These are phyloP conservation scores for Ceratocystis diversiconidia DNA, from an alignment of 2,329 filamentous ascomycete genomes.

Conservation along the genomic window DNA sequence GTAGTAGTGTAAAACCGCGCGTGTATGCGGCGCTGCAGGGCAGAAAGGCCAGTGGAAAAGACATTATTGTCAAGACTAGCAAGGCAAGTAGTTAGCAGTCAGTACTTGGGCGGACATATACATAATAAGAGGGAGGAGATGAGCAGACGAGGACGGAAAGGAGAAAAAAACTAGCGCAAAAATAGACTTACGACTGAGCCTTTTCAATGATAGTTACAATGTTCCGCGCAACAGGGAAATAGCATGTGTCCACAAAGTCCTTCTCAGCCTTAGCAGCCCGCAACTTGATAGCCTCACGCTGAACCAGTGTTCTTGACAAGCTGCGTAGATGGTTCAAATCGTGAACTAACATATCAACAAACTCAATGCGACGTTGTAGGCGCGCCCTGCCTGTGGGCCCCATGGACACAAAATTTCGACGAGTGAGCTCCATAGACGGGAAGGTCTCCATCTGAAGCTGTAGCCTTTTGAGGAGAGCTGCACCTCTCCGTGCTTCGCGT, in stretches of 20 bases:
- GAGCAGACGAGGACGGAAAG: too few species aligned
- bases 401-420: constrained; percentile 92
- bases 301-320: constrained; percentile 55
- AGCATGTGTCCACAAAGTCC: constrained; percentile 72
- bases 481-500: constrained; percentile 79
- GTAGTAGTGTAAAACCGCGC: constrained; percentile 44
- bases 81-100: constrained; percentile 5
- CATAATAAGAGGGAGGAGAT: too few species aligned
- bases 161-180: neutral
- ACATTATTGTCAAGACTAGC: constrained; percentile 49
- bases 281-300: constrained; percentile 64
- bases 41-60: constrained; percentile 39
- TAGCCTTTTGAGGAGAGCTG: constrained; percentile 78
- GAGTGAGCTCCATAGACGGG: constrained; percentile 91
- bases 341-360: constrained; percentile 58
- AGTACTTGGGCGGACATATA: too few species aligned
- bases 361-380: constrained; percentile 71
- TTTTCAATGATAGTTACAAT: constrained; percentile 67
- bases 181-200: constrained; percentile 56
- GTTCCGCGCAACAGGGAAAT: constrained; percentile 73
- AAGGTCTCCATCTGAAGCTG: constrained; percentile 94
- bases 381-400: constrained; percentile 67
- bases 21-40: constrained; percentile 39
- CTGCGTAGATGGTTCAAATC: constrained; percentile 65
- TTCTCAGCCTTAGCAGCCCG: constrained; percentile 62